These are phyloP conservation scores for Metschnikowia cubensis DNA, from an alignment of 805 yeast genomes.

Conservation along the genomic window DNA sequence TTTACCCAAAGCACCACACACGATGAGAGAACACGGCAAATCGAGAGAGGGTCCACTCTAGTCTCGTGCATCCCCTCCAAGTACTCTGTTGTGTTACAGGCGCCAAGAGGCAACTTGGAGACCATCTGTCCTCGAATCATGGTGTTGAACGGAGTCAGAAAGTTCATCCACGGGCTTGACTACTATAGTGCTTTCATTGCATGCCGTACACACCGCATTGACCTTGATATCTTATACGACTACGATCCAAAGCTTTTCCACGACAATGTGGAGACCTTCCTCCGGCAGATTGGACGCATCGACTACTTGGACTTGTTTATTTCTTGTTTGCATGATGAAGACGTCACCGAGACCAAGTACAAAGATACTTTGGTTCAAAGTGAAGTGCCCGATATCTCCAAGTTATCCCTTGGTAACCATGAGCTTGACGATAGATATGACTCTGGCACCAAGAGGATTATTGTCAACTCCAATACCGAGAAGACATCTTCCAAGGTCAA, in stretches of 20 bases:
- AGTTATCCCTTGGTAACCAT: slow-evolving; percentile 5
- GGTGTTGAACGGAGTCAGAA: slow-evolving; percentile 81
- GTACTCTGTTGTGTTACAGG: slow-evolving; percentile 81
- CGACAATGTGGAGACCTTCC: slow-evolving; percentile 59
- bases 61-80: slow-evolving; percentile 79
- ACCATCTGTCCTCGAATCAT: slow-evolving; percentile 90
- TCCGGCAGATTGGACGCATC: slow-evolving; percentile 63
- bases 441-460: slow-evolving; percentile 28
- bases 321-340: slow-evolving; percentile 80
- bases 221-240: slow-evolving; percentile 85
- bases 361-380: slow-evolving; percentile 52
- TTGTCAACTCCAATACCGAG: slow-evolving; percentile 38
- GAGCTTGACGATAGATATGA: not conserved
- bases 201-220: slow-evolving; percentile 89
- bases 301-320: slow-evolving; percentile 84
- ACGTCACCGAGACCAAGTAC: slow-evolving; percentile 78
- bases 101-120: slow-evolving; percentile 94
- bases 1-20: slow-evolving; percentile 21
- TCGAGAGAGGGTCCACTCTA: slow-evolving; percentile 88
- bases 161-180: slow-evolving; percentile 51
- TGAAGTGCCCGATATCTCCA: slow-evolving; percentile 4
- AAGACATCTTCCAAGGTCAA: slow-evolving; percentile 57
- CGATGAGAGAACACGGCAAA: slow-evolving; percentile 83
- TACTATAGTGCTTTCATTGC: slow-evolving; percentile 73
- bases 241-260: slow-evolving; percentile 70